These are phyloP conservation scores for Hygrophila difformis DNA, from an alignment of 257 asterid species.

Conservation along the genomic window DNA sequence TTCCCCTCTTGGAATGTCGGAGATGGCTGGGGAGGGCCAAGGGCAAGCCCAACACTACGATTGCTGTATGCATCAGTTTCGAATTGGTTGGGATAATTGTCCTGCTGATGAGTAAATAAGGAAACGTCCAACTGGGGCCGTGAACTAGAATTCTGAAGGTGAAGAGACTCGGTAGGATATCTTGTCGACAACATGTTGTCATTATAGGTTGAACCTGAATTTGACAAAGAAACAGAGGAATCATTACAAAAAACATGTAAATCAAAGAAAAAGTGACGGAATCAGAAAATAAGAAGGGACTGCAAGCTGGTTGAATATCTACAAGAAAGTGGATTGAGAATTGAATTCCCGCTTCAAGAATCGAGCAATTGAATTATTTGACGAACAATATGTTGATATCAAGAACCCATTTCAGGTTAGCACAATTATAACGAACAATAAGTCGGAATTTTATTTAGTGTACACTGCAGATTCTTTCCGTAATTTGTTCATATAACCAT, in stretches of 20 bases:
- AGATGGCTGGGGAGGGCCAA: conserved; percentile 65
- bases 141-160: conserved; percentile 30
- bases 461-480: no score
- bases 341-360: no score
- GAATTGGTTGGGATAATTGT: conserved; percentile 38
- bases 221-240: conserved; percentile 1
- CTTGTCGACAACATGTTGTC: conserved; percentile 35
- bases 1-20: conserved; percentile 33
- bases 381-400: neutral
- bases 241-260: no score
- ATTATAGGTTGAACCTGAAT: conserved; percentile 45
- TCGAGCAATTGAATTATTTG: no score
- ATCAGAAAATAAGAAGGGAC: no score
- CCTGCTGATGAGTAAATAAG: conserved; percentile 32
- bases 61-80: conserved; percentile 28
- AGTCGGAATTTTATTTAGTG: no score
- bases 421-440: no score
- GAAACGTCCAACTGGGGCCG: conserved; percentile 34
- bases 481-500: no score
- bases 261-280: no score
- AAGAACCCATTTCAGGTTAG: no score
- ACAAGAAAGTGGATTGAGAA: no score
- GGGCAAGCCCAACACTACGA: conserved; percentile 55
- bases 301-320: no score
- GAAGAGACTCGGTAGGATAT: conserved; percentile 39